Evolutionary conservation across 495 filamentous ascomycete species (phyloP), one percentile per base, ranked within the genome.

Genomic region (Annulohypoxylon bovei): DNA sequence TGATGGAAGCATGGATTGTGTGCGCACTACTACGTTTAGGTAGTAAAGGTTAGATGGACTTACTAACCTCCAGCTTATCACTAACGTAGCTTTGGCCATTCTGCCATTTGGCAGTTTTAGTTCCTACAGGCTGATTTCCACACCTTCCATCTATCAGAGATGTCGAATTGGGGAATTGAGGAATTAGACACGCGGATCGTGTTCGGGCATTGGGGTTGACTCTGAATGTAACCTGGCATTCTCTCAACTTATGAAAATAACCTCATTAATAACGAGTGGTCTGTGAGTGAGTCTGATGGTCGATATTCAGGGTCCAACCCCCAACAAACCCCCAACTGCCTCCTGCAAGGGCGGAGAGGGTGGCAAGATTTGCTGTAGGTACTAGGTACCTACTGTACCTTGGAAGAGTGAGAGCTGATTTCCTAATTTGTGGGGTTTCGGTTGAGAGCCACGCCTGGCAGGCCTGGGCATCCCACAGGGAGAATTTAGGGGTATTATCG

Each of bases 371-470:
- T 47, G 53, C 37, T 55, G 54, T 46, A 64, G 40, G 30, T 55
- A 35, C 23, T 60, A 22, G 23, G 39, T 11, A 35, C 23, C 27
- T 47, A 33, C 22, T 56, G 49, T 47, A 30, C 62, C 66, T 40
- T 7, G 53, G 62, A 55, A 66, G 30, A 62, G 56, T 65, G 62
- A 70, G 46, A 60, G 62, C 50, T 71, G 68, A 71, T 71, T 50
- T 50, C 62, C 50, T 66, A 62, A 71, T 71, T 50, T 28, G 68
- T 53, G 68, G 68, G 55, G 57, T 57, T 47, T 30, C 46, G 65
- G 39, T 50, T 37, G 25, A 62, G 27, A 47, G 39, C 27, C 65
- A 70, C 52, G 47, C 47, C 55, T 46, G 18, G 62, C 64, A 69
- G 27, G 46, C 44, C 54, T 50, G 23, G 62, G 33, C 61, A 70